These are phyloP conservation scores for Hymenoscyphus albidus DNA, from an alignment of 2,329 filamentous ascomycete genomes.

Conservation along the genomic window DNA sequence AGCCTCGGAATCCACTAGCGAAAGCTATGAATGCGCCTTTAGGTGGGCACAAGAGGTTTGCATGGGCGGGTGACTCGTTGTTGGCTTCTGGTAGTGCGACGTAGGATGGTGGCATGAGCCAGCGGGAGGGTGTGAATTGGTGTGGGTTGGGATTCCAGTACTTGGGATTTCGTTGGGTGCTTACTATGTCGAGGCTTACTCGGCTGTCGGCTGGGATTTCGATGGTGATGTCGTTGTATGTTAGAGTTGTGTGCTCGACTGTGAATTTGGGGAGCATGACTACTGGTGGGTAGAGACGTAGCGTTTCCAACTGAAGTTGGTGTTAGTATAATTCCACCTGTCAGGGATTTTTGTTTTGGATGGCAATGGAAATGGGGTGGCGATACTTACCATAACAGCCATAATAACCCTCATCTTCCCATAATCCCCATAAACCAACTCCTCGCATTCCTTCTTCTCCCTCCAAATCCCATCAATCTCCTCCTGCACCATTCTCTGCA, in stretches of 20 bases:
- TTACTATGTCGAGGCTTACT: conserved; percentile 16
- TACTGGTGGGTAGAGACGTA: conserved; percentile 52
- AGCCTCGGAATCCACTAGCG: conserved; percentile 36
- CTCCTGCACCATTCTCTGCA: conserved; percentile 61
- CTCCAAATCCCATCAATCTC: conserved; percentile 53
- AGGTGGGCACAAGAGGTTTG: conserved; percentile 19
- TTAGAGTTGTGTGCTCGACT: conserved; percentile 10
- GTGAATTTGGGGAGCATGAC: conserved; percentile 50
- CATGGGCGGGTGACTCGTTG: conserved; percentile 17
- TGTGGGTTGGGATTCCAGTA: conserved; percentile 16
- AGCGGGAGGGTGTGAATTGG: conserved; percentile 18
- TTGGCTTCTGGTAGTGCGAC: conserved; percentile 13
- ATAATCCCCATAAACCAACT: conserved; percentile 38
- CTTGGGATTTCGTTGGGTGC: conserved; percentile 14
- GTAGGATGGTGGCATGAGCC: conserved; percentile 20
- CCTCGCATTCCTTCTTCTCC: conserved; percentile 21
- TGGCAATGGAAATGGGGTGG: neutral
- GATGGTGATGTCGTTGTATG: conserved; percentile 10
- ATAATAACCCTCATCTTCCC: conserved; percentile 39
- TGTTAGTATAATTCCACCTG: too few species aligned
- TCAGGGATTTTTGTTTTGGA: neutral
- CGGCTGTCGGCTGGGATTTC: conserved; percentile 16
- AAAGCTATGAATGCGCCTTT: conserved; percentile 35
- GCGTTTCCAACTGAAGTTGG: conserved; percentile 39
- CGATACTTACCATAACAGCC: conserved; percentile 33